Conservation (phyloP, 2,329 filamentous ascomycete genomes). For the Penicillium sp. region DNA sequence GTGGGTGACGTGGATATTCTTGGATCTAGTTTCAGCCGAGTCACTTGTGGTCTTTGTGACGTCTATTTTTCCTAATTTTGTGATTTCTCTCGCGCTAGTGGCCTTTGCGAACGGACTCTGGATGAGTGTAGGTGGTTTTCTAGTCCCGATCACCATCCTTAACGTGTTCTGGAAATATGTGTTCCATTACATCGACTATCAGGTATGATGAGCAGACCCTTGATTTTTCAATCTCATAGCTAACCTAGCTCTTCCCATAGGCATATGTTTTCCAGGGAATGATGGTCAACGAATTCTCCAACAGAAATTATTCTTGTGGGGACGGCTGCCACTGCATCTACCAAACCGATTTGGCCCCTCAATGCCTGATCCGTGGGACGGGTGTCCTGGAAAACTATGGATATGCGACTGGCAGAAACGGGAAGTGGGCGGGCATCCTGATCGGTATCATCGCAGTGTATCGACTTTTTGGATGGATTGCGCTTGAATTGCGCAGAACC, state of each 20-base stretch:
- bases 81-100: slow-evolving; percentile 72
- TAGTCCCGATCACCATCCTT: slow-evolving; percentile 68
- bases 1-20: slow-evolving; percentile 80
- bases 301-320: slow-evolving; percentile 63
- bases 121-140: slow-evolving; percentile 83
- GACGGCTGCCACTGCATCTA: slow-evolving; percentile 73
- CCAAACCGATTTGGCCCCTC: slow-evolving; percentile 56
- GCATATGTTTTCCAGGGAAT: slow-evolving; percentile 84
- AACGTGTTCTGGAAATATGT: slow-evolving; percentile 85
- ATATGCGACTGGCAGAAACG: slow-evolving; percentile 62
- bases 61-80: slow-evolving; percentile 72
- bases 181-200: slow-evolving; percentile 87
- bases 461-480: slow-evolving; percentile 65
- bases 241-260: too few relatives aligned
- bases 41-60: slow-evolving; percentile 76
- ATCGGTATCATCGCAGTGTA: slow-evolving; percentile 73
- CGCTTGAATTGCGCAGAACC: slow-evolving; percentile 44
- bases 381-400: slow-evolving; percentile 69
- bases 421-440: slow-evolving; percentile 73
- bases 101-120: slow-evolving; percentile 86
- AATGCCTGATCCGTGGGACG: slow-evolving; percentile 69
- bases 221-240: not conserved
- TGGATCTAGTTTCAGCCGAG: slow-evolving; percentile 79
- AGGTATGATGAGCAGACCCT: slow-evolving; percentile 41
- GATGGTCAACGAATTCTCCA: slow-evolving; percentile 86